A percentile compares a stretch with the other conserved stretches of the same genome.
phyloP scores from a whole-genome alignment of 2,329 filamentous ascomycete genomes.

The Hymenoscyphus scutula region DNA sequence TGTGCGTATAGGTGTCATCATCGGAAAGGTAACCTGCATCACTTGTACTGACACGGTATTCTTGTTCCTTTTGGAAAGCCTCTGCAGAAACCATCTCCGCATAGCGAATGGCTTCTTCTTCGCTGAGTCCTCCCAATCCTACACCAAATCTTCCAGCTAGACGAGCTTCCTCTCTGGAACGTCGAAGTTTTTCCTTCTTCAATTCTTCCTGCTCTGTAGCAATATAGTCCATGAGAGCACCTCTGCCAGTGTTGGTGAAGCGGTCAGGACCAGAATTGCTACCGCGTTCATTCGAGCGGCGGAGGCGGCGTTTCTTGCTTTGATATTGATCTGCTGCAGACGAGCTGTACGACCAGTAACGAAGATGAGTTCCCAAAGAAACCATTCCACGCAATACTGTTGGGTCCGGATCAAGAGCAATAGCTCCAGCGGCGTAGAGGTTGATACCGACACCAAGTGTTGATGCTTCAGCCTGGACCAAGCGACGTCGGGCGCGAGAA shows the following conservation, averaged over 20 bases:
- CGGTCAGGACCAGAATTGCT: constrained; percentile 56
- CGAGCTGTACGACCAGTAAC: constrained; percentile 95
- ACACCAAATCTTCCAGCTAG: constrained; percentile 81
- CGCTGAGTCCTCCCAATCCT: constrained; percentile 65
- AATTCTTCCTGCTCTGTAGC: constrained; percentile 81
- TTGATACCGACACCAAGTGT: constrained; percentile 68
- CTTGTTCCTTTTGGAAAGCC: constrained; percentile 54
- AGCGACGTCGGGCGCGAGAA: constrained; percentile 75
- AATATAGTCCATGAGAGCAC: constrained; percentile 77
- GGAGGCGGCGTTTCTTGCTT: constrained; percentile 73
- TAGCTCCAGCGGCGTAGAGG: constrained; percentile 77
- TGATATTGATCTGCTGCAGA: constrained; percentile 68
- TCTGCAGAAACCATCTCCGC: constrained; percentile 66
- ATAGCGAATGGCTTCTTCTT: constrained; percentile 64
- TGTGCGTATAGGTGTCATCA: constrained; percentile 36
- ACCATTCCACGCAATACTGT: constrained; percentile 83
- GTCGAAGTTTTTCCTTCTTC: constrained; percentile 66
- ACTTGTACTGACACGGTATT: constrained; percentile 45
- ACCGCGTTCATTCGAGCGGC: constrained; percentile 59
- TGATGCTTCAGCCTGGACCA: constrained; percentile 64
- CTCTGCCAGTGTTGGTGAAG: constrained; percentile 61
- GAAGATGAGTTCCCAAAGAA: constrained; percentile 79
- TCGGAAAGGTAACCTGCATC: constrained; percentile 52
- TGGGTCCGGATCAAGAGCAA: constrained; percentile 83
- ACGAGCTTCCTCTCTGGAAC: constrained; percentile 64